Evolutionary conservation across 768 basidiomycete genomes (phyloP), one percentile per base, ranked within the genome.

Genomic region (Imleria badia): DNA sequence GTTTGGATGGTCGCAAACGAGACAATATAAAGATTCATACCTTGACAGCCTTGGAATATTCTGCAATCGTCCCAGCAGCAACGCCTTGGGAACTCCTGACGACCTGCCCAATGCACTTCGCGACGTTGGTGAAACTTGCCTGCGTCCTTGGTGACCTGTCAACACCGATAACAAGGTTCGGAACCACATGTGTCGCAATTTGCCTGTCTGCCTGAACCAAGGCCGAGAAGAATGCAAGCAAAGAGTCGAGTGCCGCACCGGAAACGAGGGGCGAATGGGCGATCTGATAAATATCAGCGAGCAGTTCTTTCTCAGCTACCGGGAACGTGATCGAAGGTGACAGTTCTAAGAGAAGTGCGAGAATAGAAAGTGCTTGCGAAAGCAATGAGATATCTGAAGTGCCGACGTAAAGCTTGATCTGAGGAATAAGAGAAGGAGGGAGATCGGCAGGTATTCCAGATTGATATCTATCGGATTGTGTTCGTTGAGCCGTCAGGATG

Each of bases 61-160:
- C 88, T 0, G 86, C 87, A 55, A 97, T 88, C 6, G 89, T 85
- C 17, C 88, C 90, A 0, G 90, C 89, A 14, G 91, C 89, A 35
- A 94, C 78, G 19, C 76, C 79, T 30, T 81, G 85, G 34, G 85
- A 76, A 57, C 82, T 84, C 65, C 76, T 83, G 22, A 95, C 89
- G 55, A 96, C 85, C 52, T 87, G 84, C 0, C 90, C 94, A 15
- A 98, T 77, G 58, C 89, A 93, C 64, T 85, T 88, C 33, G 94
- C 91, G 14, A 93, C 87, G 59, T 94, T 96, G 4, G 78, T 71
- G 17, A 81, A 75, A 57, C 76, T 84, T 31, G 67, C 72, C 10
- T 87, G 84, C 0, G 71, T 65, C 59, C 81, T 86, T 0, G 80
- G 74, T 1, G 83, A 81, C 66, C 85, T 91, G 62, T 89, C 84